These are phyloP conservation scores for Penicillium crystallinum DNA, from an alignment of 495 filamentous ascomycete species.

Conservation along the genomic window DNA sequence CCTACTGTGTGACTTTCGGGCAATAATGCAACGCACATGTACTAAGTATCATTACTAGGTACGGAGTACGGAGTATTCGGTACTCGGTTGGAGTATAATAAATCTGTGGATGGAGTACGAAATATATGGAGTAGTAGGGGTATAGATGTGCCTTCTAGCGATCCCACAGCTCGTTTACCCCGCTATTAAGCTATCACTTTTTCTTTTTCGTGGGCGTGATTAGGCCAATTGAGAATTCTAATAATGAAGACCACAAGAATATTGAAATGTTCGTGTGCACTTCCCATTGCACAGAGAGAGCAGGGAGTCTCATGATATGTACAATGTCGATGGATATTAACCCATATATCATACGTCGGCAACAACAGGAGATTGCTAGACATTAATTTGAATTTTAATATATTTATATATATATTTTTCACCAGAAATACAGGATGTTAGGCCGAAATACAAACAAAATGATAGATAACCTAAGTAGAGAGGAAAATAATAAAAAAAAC, in stretches of 20 bases:
- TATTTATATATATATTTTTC: background rate
- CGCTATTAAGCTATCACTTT: background rate
- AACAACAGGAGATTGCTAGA: background rate
- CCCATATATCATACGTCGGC: too few species aligned
- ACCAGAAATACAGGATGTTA: background rate
- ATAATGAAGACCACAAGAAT: background rate
- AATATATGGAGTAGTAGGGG: too few species aligned
- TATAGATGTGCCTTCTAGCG: too few species aligned
- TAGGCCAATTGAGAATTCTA: conserved; percentile 8
- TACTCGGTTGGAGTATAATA: too few species aligned
- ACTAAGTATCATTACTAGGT: too few species aligned
- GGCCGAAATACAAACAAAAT: background rate
- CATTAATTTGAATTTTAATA: background rate
- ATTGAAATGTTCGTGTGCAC: background rate
- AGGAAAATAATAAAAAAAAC: background rate
- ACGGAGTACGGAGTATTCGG: too few species aligned
- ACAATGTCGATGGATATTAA: too few species aligned
- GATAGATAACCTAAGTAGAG: background rate
- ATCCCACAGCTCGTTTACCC: too few species aligned
- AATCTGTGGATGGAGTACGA: too few species aligned
- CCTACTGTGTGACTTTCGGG: too few species aligned
- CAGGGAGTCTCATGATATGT: too few species aligned
- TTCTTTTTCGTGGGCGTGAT: background rate
- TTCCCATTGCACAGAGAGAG: background rate
- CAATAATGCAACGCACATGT: too few species aligned